Evolutionary conservation across 805 yeast species (phyloP), one percentile per base, ranked within the genome.

Genomic region (Clavispora phyllophila): DNA sequence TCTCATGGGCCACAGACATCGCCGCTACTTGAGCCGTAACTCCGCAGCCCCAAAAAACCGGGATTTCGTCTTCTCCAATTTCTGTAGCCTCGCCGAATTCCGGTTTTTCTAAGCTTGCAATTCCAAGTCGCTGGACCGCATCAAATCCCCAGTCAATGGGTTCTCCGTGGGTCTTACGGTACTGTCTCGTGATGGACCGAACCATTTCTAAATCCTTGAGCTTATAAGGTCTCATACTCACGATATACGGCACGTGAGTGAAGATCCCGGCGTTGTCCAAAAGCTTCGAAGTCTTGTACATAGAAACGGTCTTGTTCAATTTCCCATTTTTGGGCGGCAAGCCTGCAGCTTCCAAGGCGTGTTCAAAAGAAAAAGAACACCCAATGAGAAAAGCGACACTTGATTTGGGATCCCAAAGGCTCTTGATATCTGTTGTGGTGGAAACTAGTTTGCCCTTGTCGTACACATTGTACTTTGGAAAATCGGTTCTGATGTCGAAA

Each of bases 11-110:
- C 9, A 52, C 50, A 19, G 51, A 44, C 40, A 53, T 48, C 13
- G 64, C 62, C 3, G 67, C 69, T 3, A 52, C 35, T 44, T 67
- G 72, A 4, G 73, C 70, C 9, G 73, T 68, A 18, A 70, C 72
- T 6, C 73, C 73, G 43, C 74, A 69, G 1, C 64, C 73, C 73
- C 73, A 70, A 42, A 70, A 69, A 2, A 68, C 71, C 2, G 75
- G 74, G 3, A 69, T 43, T 40, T 69, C 73, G 35, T 56, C 70
- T 0, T 52, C 60, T 9, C 47, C 49, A 14, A 67, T 53, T 3
- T 46, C 57, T 5, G 61, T 53, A 1, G 58, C 29, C 13, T 65
- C 68, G 6, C 73, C 73, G 48, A 55, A 68, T 9, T 68, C 73
- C 1, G 72, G 73, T 5, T 39, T 43, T 2, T 23, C 41, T 5